Evolutionary conservation across 1,284 basidiomycete genomes (phyloP).

Genomic region (Termitomyces sp.): DNA sequence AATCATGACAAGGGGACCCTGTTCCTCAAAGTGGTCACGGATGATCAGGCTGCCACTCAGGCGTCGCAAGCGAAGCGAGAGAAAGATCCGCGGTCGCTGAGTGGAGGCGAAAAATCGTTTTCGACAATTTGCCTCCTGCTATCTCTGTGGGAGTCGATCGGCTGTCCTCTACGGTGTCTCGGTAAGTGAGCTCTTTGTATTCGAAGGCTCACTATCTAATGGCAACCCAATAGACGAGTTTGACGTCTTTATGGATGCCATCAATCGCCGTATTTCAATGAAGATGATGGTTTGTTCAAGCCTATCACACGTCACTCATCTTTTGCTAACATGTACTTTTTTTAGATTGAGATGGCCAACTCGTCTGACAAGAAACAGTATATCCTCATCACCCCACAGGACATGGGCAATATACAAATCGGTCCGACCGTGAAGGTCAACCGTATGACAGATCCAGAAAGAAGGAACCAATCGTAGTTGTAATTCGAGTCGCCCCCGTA

Average conservation of each 20-base stretch:
- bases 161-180: constrained; percentile 90
- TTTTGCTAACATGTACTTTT: background rate
- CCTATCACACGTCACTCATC: background rate
- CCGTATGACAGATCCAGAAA: constrained; percentile 76
- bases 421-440: constrained; percentile 66
- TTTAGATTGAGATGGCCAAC: constrained; percentile 82
- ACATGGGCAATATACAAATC: constrained; percentile 66
- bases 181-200: constrained; percentile 52
- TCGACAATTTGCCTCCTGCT: constrained; percentile 92
- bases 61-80: constrained; percentile 48
- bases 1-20: constrained; percentile 72
- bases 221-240: constrained; percentile 61
- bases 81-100: constrained; percentile 79
- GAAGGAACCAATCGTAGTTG: constrained; percentile 7
- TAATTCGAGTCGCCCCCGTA: background rate
- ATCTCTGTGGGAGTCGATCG: constrained; percentile 93
- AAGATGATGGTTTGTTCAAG: constrained; percentile 74
- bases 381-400: constrained; percentile 87
- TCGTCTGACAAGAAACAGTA: constrained; percentile 84
- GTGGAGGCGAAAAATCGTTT: constrained; percentile 96
- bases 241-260: constrained; percentile 95
- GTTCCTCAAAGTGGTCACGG: constrained; percentile 73
- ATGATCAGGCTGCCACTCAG: constrained; percentile 63
- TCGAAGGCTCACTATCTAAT: constrained; percentile 8
- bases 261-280: constrained; percentile 88